Evolutionary conservation across 306 rosid species (phyloP), one percentile per base, ranked within the genome.

Genomic region (Lablab purpureus): DNA sequence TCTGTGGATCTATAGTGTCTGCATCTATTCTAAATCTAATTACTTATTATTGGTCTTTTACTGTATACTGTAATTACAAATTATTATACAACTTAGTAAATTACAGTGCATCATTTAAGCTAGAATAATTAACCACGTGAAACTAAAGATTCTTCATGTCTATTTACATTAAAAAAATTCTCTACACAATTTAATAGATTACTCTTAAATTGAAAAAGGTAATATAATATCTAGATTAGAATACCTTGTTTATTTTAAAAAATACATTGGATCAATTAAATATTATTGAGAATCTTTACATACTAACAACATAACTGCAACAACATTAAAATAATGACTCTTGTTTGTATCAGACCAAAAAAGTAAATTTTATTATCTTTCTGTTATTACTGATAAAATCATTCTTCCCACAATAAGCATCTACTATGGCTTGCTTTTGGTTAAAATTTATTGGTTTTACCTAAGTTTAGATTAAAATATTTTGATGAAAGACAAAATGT

Each of bases 271-370:
- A 52, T 40, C 46, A 59, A 41, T 59, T 67, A 27, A 74, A 78
- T 45, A 10, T 62, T 68, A 36, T 6, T 59, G 51, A 77, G 85
- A 81, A 71, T 80, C 89, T 75, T 77, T 71, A 47, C 62, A 59
- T 41, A 46, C 82, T 72, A 75, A 80, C 74, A 40, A 4, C 54
- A 58, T 75, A 40, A 59, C 78, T 86, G 87, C 70, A 17, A 63
- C 54, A 37, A 71, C 79, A 32, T 65, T 64, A 71, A 58, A 80
- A 32, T 15, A 81, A 40, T 40, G 50, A 47, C 65, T 55, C 46
- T 43, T 17, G 40, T 34, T 54, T 34, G 36, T 41, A 21, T 71
- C 36, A 2, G 3, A 23, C 8, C 40, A 46, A 60, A 28, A 34
- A 23, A 4, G 23, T 22, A 5, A 40, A 56, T 2, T 37, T 32